Evolutionary conservation across 1,284 basidiomycete species (phyloP).

Genomic region (Stereum hirsutum): DNA sequence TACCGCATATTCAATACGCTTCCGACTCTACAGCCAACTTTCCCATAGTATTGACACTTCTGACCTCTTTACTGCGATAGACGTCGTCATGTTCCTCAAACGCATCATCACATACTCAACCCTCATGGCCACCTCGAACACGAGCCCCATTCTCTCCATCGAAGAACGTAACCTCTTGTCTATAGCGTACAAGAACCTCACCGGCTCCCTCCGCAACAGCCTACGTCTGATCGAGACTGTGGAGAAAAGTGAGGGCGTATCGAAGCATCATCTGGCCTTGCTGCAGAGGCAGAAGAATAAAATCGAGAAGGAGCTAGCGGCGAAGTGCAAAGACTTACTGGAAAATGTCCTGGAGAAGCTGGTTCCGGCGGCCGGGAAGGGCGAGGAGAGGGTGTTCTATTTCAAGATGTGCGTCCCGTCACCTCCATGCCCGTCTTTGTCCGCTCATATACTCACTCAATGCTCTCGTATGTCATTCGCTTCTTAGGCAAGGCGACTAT

Average conservation of each 20-base stretch:
- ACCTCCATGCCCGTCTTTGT: not conserved
- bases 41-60: no score
- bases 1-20: no score
- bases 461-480: conserved; percentile 4
- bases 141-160: conserved; percentile 39
- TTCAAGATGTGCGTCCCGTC: conserved; percentile 45
- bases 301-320: conserved; percentile 48
- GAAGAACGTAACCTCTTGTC: conserved; percentile 65
- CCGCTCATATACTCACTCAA: not conserved
- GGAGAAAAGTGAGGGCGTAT: conserved; percentile 35
- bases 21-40: no score
- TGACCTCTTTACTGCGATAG: no score
- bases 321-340: conserved; percentile 51
- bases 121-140: conserved; percentile 32
- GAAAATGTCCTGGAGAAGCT: conserved; percentile 42
- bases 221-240: conserved; percentile 53
- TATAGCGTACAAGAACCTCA: conserved; percentile 63
- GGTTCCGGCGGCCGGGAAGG: conserved; percentile 42
- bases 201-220: conserved; percentile 48
- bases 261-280: conserved; percentile 32
- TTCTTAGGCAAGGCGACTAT: conserved; percentile 56
- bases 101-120: conserved; percentile 38
- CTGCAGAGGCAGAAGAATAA: conserved; percentile 41
- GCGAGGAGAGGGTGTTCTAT: conserved; percentile 64
- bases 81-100: conserved; percentile 52